Conservation (phyloP, 495 filamentous ascomycete species). For the Aspergillus sclerotiicarbonarius region DNA sequence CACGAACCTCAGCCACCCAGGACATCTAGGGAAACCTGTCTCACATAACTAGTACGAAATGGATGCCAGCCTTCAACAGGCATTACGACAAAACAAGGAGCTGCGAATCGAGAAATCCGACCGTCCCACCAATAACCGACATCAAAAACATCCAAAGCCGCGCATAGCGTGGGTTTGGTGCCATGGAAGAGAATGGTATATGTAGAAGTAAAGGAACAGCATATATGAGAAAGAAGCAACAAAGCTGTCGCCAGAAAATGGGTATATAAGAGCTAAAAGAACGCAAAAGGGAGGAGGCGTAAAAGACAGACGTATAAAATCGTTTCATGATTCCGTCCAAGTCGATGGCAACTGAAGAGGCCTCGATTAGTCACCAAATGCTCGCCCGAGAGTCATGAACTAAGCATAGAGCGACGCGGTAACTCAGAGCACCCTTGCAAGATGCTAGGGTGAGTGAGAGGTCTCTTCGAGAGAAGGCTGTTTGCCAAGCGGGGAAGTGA, state of each 20-base stretch:
- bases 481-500: background rate
- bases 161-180: background rate
- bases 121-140: background rate
- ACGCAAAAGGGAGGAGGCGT: background rate
- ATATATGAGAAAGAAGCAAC: conserved; percentile 24
- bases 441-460: background rate
- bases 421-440: too few species aligned
- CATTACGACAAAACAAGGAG: background rate
- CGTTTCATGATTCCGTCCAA: conserved; percentile 4
- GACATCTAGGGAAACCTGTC: background rate
- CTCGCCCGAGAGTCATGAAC: too few species aligned
- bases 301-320: conserved; percentile 1
- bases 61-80: background rate
- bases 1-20: background rate
- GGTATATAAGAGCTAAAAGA: conserved; percentile 19
- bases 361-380: too few species aligned
- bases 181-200: background rate
- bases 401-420: too few species aligned
- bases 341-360: background rate
- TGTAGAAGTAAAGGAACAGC: conserved; percentile 10
- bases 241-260: conserved; percentile 25
- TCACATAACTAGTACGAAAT: background rate
- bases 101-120: background rate
- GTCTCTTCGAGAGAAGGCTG: background rate
- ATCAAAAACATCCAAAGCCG: background rate